Conservation (phyloP, 1,284 basidiomycete species). For the Laetiporus sulphureus region DNA sequence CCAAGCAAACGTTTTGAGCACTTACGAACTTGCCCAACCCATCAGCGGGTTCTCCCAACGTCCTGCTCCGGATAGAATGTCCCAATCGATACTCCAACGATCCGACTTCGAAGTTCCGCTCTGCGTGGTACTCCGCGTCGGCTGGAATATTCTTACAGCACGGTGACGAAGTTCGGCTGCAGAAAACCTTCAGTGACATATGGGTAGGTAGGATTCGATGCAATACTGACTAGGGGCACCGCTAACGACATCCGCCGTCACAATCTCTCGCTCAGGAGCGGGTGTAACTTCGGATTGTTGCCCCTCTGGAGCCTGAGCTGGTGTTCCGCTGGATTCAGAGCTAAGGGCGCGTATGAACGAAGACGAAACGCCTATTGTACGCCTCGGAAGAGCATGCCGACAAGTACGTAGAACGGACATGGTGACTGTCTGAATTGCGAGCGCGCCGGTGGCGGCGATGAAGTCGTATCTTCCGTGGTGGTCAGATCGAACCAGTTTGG, state of each 20-base stretch:
- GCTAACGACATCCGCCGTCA: conserved; percentile 71
- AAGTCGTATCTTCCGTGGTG: no score
- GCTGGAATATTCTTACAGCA: conserved; percentile 88
- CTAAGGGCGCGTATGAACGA: conserved; percentile 16
- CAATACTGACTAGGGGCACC: conserved; percentile 60
- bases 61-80: conserved; percentile 81
- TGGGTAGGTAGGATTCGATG: background rate
- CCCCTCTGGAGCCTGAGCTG: conserved; percentile 15
- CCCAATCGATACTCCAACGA: conserved; percentile 95
- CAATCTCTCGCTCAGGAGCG: conserved; percentile 42
- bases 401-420: conserved; percentile 40
- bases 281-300: conserved; percentile 32
- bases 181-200: background rate
- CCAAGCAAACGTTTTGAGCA: no score
- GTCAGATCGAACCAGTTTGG: conserved; percentile 13
- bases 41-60: conserved; percentile 99
- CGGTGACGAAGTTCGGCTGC: conserved; percentile 83
- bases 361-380: conserved; percentile 17
- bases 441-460: no score
- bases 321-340: conserved; percentile 17
- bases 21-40: conserved; percentile 92
- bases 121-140: conserved; percentile 93
- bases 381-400: conserved; percentile 24
- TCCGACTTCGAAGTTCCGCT: conserved; percentile 83
- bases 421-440: no score